Evolutionary conservation across 2,329 filamentous ascomycete genomes (phyloP), one percentile per base, ranked within the genome.

Genomic region (Phialocephala subalpina): DNA sequence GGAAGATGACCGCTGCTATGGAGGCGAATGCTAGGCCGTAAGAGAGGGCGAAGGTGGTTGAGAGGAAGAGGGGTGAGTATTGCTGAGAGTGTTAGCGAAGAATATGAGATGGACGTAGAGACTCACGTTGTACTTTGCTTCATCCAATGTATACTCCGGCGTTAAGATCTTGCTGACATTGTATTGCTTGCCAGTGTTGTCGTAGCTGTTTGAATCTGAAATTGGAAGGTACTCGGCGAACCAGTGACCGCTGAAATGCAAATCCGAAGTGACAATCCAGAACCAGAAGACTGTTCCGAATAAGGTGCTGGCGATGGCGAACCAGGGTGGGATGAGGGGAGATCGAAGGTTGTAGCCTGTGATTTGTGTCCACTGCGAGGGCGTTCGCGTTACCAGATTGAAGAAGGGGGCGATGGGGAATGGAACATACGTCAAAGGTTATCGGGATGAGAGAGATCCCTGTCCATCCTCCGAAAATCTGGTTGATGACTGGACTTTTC

Each of bases 21-120:
- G 89, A 85, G 3, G 91, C 91, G 74, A 93, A 93, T 0, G 88
- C 91, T 1, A 93, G 78, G 0, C 90, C 91, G 72, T 93, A 93
- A 0, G 84, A 83, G 66, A 93, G 78, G 66, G 89, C 85, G 75
- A 92, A 93, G 0, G 90, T 91, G 0, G 90, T 92, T 67, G 90
- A 91, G 58, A 93, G 81, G 72, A 90, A 92, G 2, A 91, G 85
- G 74, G 92, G 93, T 0, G 90, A 91, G 0, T 90, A 92, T 68
- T 89, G 81, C 70, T 87, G 79, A 77, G 93, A 93, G 2, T 2
- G 86, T 89, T 5, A 20, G n/a, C 22, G n/a, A 25, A 6, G n/a
- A n/a, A 49, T 22, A 12, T 25, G 45, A 6, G n/a, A 49, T 11
- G 11, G 45, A 25, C 11, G 14, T 42, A 4, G 12, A 4, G 12